phyloP scores from a whole-genome alignment of 108 stramenopile species.

The Skeletonema costatum region DNA sequence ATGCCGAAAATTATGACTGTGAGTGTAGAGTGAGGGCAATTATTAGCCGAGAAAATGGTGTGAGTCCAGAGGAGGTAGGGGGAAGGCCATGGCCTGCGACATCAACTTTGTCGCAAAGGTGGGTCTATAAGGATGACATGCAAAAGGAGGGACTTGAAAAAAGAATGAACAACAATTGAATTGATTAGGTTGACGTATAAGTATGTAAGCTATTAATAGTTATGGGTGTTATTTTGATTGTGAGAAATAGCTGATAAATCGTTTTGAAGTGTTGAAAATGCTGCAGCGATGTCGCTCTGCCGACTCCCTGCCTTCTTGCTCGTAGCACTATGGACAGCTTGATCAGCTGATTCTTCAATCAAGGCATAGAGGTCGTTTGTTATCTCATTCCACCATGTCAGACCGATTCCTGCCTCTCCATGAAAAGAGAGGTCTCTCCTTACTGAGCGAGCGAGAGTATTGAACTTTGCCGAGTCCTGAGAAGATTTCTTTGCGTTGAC shows the following conservation, averaged over 20 bases:
- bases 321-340: neutral
- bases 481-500: neutral
- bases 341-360: neutral
- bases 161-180: conserved; percentile 28
- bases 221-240: neutral
- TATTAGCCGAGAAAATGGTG: conserved; percentile 68
- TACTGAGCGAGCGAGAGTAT: conserved; percentile 24
- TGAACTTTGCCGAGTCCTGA: conserved; percentile 1
- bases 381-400: conserved; percentile 45
- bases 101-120: conserved; percentile 66
- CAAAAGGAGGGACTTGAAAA: conserved; percentile 62
- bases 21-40: conserved; percentile 74
- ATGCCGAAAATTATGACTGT: conserved; percentile 74
- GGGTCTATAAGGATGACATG: conserved; percentile 55
- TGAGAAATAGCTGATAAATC: conserved; percentile 11
- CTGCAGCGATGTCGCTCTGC: conserved; percentile 6
- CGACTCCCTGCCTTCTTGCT: neutral
- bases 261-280: conserved; percentile 29
- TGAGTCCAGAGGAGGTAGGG: conserved; percentile 60
- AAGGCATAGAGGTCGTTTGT: conserved; percentile 10
- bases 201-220: neutral
- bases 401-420: conserved; percentile 12
- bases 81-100: conserved; percentile 83
- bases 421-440: conserved; percentile 23
- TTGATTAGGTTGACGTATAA: neutral